Base-by-base conservation (phyloP, 176 grass and related monocot genomes). In the Musa schizocarpa region DNA sequence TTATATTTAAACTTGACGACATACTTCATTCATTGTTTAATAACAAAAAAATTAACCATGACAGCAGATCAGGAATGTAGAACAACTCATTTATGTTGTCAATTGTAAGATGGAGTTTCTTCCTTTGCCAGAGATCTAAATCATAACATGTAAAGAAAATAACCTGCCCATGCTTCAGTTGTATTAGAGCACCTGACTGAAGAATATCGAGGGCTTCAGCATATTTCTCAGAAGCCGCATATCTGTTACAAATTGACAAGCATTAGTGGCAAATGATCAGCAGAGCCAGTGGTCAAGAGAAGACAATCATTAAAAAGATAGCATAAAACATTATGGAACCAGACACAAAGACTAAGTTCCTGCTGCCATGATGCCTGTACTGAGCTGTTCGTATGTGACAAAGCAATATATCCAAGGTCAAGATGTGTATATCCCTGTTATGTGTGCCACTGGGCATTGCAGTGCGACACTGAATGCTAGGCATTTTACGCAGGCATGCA, bases 161-260 rank as follows among this genome's bases (percentile, higher is more conserved):
- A 81, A 98, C 95, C 88, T 98, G 88, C 62, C 81, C 86, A 74
- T 98, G 86, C 80, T 98, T 93, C 72, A 98, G 79, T 72, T 98
- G 95, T 64, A 93, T 74, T 77, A 89, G 77, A 86, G 90, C 82
- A 43, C 95, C 95, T 57, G 90, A 87, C 56, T 98, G 78, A 77
- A 93, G 84, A 70, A 98, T 91, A 77, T 98, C 90, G 72, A 98
- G 84, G 68, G 90, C 86, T 86, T 93, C 88, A 13, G 73, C 86
- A 72, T 91, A 87, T 83, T 75, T 93, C 79, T 93, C 85, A 64
- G 72, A 85, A 85, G 90, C 59, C 65, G 82, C 83, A 82, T 98
- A 98, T 83, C 90, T 98, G 76, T 65, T 78, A 11, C 26, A 82
- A 78, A 86, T 25, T 56, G 54, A 55, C 1, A 77, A 83, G 34